These are phyloP conservation scores for Globisporangium camurandrum DNA, from an alignment of 352 stramenopile species.

Conservation along the genomic window DNA sequence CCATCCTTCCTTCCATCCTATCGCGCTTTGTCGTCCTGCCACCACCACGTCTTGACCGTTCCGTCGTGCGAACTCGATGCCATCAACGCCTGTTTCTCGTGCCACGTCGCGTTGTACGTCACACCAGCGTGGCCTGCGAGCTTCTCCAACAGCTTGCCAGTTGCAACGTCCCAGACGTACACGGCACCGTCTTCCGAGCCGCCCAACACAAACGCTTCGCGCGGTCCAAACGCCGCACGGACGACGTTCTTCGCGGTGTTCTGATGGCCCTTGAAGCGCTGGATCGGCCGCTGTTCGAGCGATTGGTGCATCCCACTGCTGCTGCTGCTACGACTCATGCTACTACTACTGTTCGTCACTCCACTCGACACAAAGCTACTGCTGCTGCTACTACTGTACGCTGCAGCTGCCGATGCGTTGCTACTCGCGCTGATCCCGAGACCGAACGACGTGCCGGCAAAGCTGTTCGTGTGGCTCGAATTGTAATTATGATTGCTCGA, in stretches of 20 bases:
- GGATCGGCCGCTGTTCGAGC: slow-evolving; percentile 58
- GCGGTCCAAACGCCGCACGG: slow-evolving; percentile 73
- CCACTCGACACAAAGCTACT: slow-evolving; percentile 2
- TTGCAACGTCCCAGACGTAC: slow-evolving; percentile 86
- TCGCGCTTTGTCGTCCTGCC: slow-evolving; percentile 53
- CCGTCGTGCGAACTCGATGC: slow-evolving; percentile 81
- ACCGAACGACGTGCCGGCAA: not conserved
- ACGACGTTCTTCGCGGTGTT: slow-evolving; percentile 88
- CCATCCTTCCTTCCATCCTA: no score
- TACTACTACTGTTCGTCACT: slow-evolving; percentile 2
- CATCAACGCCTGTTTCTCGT: slow-evolving; percentile 81
- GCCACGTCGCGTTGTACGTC: slow-evolving; percentile 82
- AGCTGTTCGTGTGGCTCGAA: no score
- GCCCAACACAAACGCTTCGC: slow-evolving; percentile 80
- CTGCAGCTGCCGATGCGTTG: not conserved
- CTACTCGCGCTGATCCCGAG: slow-evolving; percentile 4
- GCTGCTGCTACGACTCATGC: slow-evolving; percentile 12
- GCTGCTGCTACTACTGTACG: not conserved
- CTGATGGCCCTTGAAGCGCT: slow-evolving; percentile 86
- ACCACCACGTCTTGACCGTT: slow-evolving; percentile 89
- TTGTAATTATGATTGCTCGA: not conserved
- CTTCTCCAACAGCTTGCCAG: slow-evolving; percentile 77
- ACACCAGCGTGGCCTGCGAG: slow-evolving; percentile 69
- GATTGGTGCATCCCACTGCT: slow-evolving; percentile 10
- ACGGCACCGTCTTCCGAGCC: slow-evolving; percentile 81